Percentiles rank a stretch among this genome's conserved stretches.
Conservation (phyloP, 805 yeast genomes). For the Candida palmyrensis region DNA sequence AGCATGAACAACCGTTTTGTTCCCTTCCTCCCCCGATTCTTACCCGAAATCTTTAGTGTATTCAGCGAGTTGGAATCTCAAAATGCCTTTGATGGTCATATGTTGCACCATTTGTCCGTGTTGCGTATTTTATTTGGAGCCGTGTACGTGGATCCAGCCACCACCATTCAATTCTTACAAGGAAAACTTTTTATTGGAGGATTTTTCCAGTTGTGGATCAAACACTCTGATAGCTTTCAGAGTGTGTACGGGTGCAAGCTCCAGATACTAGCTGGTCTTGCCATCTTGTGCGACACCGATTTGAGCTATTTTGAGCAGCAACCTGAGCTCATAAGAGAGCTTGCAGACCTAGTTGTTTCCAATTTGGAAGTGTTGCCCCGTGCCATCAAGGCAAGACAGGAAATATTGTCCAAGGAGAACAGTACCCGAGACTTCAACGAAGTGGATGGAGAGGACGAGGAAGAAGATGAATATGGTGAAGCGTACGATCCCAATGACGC, state of each 20-base stretch:
- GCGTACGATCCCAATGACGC: conserved; percentile 24
- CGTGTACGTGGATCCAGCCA: conserved; percentile 33
- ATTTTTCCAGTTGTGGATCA: conserved; percentile 45
- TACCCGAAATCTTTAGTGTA: conserved; percentile 32
- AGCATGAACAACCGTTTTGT: conserved; percentile 25
- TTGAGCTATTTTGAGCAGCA: conserved; percentile 15
- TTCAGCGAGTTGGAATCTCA: conserved; percentile 29
- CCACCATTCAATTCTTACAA: conserved; percentile 30
- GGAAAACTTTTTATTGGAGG: conserved; percentile 32
- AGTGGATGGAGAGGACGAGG: conserved; percentile 15
- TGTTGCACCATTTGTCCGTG: conserved; percentile 38
- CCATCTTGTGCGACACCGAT: conserved; percentile 30
- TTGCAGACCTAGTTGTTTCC: conserved; percentile 35
- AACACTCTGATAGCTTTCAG: conserved; percentile 40
- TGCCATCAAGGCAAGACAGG: conserved; percentile 44
- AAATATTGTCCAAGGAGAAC: conserved; percentile 36
- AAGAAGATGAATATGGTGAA: conserved; percentile 28
- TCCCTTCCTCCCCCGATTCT: conserved; percentile 26
- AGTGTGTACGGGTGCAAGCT: conserved; percentile 54
- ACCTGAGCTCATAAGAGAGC: conserved; percentile 31
- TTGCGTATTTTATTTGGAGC: conserved; percentile 40
- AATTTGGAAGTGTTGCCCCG: conserved; percentile 42
- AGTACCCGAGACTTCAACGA: conserved; percentile 23
- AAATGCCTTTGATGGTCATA: conserved; percentile 40
- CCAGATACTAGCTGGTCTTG: conserved; percentile 43